A percentile compares a stretch with the other conserved stretches of the same genome.
These are phyloP conservation scores for Trypanosoma conorhini DNA, from an alignment of 208 protist species.

Conservation along the genomic window DNA sequence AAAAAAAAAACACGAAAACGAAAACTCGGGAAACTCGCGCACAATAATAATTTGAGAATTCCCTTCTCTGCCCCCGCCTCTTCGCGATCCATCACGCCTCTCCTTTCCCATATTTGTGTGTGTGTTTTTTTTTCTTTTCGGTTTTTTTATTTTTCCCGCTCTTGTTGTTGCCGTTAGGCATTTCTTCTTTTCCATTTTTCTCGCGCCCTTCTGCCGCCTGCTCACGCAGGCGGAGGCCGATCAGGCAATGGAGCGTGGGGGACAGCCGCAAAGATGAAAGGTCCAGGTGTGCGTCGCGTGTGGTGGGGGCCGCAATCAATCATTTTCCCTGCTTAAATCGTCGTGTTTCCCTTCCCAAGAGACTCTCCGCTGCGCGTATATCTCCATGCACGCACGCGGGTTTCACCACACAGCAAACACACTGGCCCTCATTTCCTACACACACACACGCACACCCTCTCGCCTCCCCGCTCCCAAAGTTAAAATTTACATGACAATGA, in stretches of 20 bases:
- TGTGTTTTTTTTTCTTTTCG: conserved; percentile 11
- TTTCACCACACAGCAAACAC: too few species aligned
- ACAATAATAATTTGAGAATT: not conserved
- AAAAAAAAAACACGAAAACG: too few species aligned
- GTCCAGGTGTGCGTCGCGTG: too few species aligned
- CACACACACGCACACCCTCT: too few species aligned
- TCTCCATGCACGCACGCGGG: too few species aligned
- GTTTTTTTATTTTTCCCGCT: not conserved
- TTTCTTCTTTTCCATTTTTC: conserved; percentile 9
- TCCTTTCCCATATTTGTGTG: not conserved
- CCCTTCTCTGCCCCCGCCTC: not conserved
- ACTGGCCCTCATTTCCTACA: too few species aligned
- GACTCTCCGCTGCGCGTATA: too few species aligned
- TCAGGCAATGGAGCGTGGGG: not conserved
- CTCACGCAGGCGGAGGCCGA: not conserved
- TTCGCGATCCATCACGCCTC: not conserved
- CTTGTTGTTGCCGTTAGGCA: not conserved
- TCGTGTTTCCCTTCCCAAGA: too few species aligned
- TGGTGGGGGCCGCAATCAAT: too few species aligned
- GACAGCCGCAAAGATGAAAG: not conserved
- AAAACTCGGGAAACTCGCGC: too few species aligned
- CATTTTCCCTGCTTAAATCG: too few species aligned
- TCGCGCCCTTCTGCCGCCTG: not conserved
- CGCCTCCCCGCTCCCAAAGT: too few species aligned
- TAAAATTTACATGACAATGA: not conserved